Evolutionary conservation across 2,329 filamentous ascomycete genomes (phyloP).

Genomic region (Purpureocillium lavendulum): DNA sequence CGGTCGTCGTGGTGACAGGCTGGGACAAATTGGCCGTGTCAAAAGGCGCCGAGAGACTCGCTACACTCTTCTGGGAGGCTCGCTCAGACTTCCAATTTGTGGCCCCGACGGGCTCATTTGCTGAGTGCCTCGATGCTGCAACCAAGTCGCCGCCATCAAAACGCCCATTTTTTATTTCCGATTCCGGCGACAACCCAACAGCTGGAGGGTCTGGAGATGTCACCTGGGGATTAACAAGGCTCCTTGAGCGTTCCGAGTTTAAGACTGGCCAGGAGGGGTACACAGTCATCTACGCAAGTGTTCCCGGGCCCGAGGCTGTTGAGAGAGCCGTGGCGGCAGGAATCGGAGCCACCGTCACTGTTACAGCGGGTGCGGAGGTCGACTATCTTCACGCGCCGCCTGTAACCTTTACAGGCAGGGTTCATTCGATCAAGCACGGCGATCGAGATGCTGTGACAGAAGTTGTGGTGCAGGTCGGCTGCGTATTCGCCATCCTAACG

Average conservation of each 20-base stretch:
- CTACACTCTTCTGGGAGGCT: slow-evolving; percentile 37
- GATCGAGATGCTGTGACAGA: slow-evolving; percentile 38
- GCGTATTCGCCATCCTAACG: slow-evolving; percentile 42
- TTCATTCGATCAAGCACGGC: slow-evolving; percentile 41
- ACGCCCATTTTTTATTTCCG: slow-evolving; percentile 44
- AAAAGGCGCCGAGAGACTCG: slow-evolving; percentile 33
- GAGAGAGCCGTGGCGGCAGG: slow-evolving; percentile 32
- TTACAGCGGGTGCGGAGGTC: slow-evolving; percentile 41
- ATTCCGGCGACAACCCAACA: slow-evolving; percentile 47
- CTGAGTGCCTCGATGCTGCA: slow-evolving; percentile 37
- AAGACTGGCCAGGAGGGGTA: slow-evolving; percentile 20
- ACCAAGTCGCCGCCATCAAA: slow-evolving; percentile 21
- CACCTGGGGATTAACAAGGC: slow-evolving; percentile 38
- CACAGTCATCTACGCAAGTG: slow-evolving; percentile 42
- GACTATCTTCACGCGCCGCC: slow-evolving; percentile 39
- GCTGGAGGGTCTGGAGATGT: slow-evolving; percentile 46
- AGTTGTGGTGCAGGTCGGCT: slow-evolving; percentile 40
- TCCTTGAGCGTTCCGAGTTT: slow-evolving; percentile 38
- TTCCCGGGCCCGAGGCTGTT: slow-evolving; percentile 38
- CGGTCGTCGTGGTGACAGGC: slow-evolving; percentile 40
- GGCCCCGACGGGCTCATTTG: slow-evolving; percentile 38
- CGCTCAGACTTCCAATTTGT: slow-evolving; percentile 41
- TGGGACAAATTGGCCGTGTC: slow-evolving; percentile 33
- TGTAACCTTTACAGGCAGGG: slow-evolving; percentile 39
- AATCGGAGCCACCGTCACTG: slow-evolving; percentile 36